Percentiles rank a stretch among this genome's conserved stretches.
Conservation (phyloP, 805 yeast genomes). For the Candida oleophila region DNA sequence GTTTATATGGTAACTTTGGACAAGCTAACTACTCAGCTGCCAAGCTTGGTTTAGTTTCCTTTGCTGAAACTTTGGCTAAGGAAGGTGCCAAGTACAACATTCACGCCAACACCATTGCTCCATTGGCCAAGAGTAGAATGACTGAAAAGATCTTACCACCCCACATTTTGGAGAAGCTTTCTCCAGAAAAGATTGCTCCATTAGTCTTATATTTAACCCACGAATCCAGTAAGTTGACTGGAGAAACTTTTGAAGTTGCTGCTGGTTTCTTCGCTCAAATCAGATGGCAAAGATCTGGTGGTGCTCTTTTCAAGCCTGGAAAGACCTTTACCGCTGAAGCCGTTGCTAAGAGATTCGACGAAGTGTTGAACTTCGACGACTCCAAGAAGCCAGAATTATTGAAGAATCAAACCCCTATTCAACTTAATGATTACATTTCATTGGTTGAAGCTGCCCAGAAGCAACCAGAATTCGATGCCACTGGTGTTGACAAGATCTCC, state of each 20-base stretch:
- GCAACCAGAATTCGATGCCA: constrained; percentile 49
- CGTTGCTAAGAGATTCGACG: constrained; percentile 63
- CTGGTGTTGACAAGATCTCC: constrained; percentile 47
- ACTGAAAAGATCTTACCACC: constrained; percentile 88
- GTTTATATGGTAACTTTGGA: constrained; percentile 94
- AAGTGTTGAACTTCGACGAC: constrained; percentile 62
- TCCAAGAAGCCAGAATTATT: constrained; percentile 48
- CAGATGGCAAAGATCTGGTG: constrained; percentile 92
- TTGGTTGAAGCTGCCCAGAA: constrained; percentile 53
- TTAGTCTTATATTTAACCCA: constrained; percentile 79
- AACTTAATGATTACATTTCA: constrained; percentile 67
- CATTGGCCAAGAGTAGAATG: constrained; percentile 95
- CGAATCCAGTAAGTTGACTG: constrained; percentile 57
- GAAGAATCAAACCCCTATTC: constrained; percentile 64
- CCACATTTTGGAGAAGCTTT: constrained; percentile 72
- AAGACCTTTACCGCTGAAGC: constrained; percentile 81
- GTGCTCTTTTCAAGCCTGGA: constrained; percentile 80
- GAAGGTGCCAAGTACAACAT: constrained; percentile 89
- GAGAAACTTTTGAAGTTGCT: constrained; percentile 86
- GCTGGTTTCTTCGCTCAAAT: constrained; percentile 92
- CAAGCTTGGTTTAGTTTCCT: constrained; percentile 83
- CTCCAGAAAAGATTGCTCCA: constrained; percentile 91
- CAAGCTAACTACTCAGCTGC: constrained; percentile 96
- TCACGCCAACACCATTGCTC: constrained; percentile 83
- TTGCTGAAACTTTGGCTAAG: constrained; percentile 91